phyloP scores from a whole-genome alignment of 805 yeast genomes.

The Cyberlindnera mycetangii region DNA sequence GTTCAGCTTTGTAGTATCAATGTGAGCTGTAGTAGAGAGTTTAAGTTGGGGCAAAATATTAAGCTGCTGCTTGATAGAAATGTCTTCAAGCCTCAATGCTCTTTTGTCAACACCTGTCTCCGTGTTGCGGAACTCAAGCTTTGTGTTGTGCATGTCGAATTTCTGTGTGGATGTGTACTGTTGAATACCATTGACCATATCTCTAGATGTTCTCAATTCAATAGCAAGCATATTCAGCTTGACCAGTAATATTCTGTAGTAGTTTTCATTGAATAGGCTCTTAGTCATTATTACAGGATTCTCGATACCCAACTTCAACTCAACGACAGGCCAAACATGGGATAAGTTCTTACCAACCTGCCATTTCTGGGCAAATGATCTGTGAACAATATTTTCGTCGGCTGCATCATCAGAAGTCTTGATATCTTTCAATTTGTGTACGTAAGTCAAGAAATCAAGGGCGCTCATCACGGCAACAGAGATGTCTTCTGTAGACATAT shows the following conservation, averaged over 20 bases:
- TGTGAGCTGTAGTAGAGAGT: conserved; percentile 2
- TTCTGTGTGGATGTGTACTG: conserved; percentile 12
- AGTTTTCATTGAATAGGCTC: conserved; percentile 29
- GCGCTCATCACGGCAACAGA: conserved; percentile 31
- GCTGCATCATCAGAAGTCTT: not conserved
- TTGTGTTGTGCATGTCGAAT: conserved; percentile 16
- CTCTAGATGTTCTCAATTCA: conserved; percentile 17
- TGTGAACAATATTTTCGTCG: not conserved
- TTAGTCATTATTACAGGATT: conserved; percentile 37
- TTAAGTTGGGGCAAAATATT: conserved; percentile 16
- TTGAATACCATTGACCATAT: conserved; percentile 23
- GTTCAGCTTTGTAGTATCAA: conserved; percentile 24
- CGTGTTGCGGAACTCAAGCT: conserved; percentile 20
- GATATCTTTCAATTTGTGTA: not conserved
- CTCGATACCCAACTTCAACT: conserved; percentile 36
- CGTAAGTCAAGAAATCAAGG: conserved; percentile 20
- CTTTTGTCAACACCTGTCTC: conserved; percentile 8
- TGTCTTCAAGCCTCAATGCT: conserved; percentile 16
- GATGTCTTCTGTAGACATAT: conserved; percentile 39
- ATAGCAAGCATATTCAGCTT: conserved; percentile 25
- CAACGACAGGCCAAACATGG: conserved; percentile 33
- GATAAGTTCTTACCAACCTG: conserved; percentile 16
- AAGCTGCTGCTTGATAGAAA: conserved; percentile 13
- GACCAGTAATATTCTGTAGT: conserved; percentile 30
- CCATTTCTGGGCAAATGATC: conserved; percentile 6